phyloP scores from a whole-genome alignment of 1,284 basidiomycete genomes.

The Ganoderma meredithae region DNA sequence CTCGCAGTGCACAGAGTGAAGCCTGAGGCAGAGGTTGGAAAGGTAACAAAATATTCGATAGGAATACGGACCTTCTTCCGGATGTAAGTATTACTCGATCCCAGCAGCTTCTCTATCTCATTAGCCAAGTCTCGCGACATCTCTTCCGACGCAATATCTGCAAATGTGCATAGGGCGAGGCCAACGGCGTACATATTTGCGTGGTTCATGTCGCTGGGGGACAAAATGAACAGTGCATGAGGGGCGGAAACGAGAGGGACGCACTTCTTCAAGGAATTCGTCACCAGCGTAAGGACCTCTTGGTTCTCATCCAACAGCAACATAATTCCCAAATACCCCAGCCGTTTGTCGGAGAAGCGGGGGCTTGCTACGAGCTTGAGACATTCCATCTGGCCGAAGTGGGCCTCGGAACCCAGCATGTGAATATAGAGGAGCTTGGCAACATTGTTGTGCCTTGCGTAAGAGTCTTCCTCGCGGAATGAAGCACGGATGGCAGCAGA shows the following conservation, averaged over 20 bases:
- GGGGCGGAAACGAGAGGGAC: slow-evolving; percentile 40
- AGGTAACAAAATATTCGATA: not conserved
- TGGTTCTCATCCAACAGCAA: slow-evolving; percentile 97
- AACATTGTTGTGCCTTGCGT: slow-evolving; percentile 95
- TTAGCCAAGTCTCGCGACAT: slow-evolving; percentile 97
- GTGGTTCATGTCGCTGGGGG: slow-evolving; percentile 97
- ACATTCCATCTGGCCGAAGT: slow-evolving; percentile 99
- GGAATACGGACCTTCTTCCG: slow-evolving; percentile 86
- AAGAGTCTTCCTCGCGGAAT: slow-evolving; percentile 97
- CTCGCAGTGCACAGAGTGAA: slow-evolving; percentile 94
- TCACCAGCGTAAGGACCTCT: slow-evolving; percentile 97
- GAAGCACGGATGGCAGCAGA: slow-evolving; percentile 97
- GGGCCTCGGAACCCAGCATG: slow-evolving; percentile 99
- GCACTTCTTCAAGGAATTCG: slow-evolving; percentile 98
- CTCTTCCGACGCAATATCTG: slow-evolving; percentile 98
- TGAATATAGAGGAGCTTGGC: slow-evolving; percentile 99
- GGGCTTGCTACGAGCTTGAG: slow-evolving; percentile 99
- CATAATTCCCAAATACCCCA: slow-evolving; percentile 99
- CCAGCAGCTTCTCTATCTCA: slow-evolving; percentile 97
- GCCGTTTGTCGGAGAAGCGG: slow-evolving; percentile 94
- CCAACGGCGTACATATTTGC: slow-evolving; percentile 99
- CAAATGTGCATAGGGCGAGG: slow-evolving; percentile 97
- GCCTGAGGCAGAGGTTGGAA: slow-evolving; percentile 60
- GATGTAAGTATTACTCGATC: slow-evolving; percentile 98
- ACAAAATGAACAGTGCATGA: slow-evolving; percentile 13